These are phyloP conservation scores for Smittium culicis DNA, from an alignment of 371 early-diverging fungal genomes.

Conservation along the genomic window DNA sequence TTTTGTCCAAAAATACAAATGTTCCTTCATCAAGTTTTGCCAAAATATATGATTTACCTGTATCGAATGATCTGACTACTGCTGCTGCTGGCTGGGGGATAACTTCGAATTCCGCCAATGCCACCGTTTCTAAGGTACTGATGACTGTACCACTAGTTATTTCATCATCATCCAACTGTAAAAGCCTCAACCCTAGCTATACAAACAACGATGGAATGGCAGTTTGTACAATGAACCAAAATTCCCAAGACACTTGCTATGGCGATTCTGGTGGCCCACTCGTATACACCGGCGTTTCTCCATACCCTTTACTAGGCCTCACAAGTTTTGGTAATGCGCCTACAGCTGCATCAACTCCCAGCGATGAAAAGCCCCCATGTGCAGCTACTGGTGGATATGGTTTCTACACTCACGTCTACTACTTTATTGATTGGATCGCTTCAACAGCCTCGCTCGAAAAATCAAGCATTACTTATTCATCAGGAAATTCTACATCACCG, in stretches of 20 bases:
- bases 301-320: background rate
- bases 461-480: no score
- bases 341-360: background rate
- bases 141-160: conserved; percentile 19
- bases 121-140: conserved; percentile 13
- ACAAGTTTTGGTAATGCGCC: background rate
- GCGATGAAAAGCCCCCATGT: background rate
- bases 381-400: background rate
- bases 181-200: conserved; percentile 9
- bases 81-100: conserved; percentile 8
- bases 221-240: conserved; percentile 21
- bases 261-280: conserved; percentile 32
- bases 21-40: background rate
- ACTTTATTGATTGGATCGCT: conserved; percentile 6
- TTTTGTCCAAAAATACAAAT: background rate
- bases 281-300: background rate
- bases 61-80: background rate
- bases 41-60: background rate
- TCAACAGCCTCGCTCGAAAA: no score
- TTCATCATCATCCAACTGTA: conserved; percentile 13
- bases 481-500: no score
- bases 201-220: conserved; percentile 1
- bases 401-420: background rate
- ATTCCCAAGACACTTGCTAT: conserved; percentile 22
- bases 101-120: background rate